Conservation (phyloP, 768 basidiomycete genomes). For the Boletus sensibilis region DNA sequence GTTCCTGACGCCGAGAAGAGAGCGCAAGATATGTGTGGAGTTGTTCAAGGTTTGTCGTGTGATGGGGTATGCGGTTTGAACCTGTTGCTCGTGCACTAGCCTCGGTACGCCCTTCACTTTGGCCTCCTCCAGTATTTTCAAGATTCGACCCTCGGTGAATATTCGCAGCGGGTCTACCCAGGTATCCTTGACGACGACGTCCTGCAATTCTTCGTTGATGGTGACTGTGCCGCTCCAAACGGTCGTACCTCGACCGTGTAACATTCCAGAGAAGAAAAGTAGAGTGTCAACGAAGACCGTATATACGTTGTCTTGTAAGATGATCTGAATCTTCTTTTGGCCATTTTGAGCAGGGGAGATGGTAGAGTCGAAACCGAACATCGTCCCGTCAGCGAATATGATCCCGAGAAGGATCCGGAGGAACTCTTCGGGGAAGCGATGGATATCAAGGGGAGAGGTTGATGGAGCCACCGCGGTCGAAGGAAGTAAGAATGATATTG, state of each 20-base stretch:
- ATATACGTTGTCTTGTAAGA: neutral
- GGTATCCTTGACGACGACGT: conserved; percentile 6
- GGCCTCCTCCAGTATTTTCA: neutral
- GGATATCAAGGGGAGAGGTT: conserved; percentile 2
- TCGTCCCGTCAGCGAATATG: neutral
- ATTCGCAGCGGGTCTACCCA: conserved; percentile 1
- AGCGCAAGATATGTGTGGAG: neutral
- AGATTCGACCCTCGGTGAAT: neutral
- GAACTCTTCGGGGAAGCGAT: neutral
- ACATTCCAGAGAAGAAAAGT: neutral
- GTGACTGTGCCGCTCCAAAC: neutral
- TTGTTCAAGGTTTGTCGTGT: neutral
- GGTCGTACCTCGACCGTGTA: conserved; percentile 2
- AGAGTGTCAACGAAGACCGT: neutral
- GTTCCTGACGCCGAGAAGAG: neutral
- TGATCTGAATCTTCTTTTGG: neutral
- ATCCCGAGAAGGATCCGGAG: neutral
- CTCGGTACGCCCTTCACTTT: neutral
- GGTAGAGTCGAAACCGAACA: neutral
- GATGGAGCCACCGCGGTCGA: conserved; percentile 5
- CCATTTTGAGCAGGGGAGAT: neutral
- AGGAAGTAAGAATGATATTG: neutral
- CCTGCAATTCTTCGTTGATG: neutral
- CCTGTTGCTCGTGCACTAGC: conserved; percentile 2
- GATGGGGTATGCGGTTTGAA: neutral